These are phyloP conservation scores for Thielaviopsis populi DNA, from an alignment of 2,329 filamentous ascomycete genomes.

Conservation along the genomic window DNA sequence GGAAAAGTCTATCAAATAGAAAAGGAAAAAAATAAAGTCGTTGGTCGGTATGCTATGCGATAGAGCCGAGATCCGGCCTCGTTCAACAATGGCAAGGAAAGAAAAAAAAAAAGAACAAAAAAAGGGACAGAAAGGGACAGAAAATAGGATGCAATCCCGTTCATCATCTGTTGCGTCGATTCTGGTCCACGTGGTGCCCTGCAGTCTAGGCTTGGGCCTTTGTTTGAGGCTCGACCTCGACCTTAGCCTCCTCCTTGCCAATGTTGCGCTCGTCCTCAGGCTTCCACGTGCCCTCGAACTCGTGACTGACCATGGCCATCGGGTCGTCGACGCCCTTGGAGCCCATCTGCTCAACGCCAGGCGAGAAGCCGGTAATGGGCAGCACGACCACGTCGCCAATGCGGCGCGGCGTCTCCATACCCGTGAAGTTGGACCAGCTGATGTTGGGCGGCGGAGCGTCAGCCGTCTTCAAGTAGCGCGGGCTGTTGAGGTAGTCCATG, in stretches of 20 bases:
- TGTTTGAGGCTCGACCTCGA: not conserved
- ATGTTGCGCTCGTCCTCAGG: conserved; percentile 57
- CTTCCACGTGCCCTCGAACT: conserved; percentile 89
- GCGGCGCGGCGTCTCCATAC: conserved; percentile 67
- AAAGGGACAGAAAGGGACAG: not conserved
- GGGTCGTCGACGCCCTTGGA: conserved; percentile 77
- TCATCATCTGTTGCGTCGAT: conserved; percentile 2
- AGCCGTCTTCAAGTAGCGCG: conserved; percentile 57
- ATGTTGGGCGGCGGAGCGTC: conserved; percentile 57
- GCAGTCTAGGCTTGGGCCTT: not conserved
- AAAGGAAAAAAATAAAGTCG: not conserved
- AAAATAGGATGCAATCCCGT: not conserved
- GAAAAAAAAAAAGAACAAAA: not conserved
- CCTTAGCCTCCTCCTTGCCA: conserved; percentile 29
- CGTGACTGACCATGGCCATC: conserved; percentile 95
- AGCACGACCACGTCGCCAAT: conserved; percentile 87
- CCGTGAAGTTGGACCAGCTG: conserved; percentile 77
- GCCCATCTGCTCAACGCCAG: conserved; percentile 85
- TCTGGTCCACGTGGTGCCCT: not conserved
- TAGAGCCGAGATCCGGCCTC: not conserved
- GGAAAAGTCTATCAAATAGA: not conserved
- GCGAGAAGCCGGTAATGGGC: conserved; percentile 94
- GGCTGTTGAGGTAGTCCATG: conserved; percentile 88
- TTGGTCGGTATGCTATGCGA: not conserved
- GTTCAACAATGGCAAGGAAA: not conserved